These are phyloP conservation scores for Isabelozyma gotoi DNA, from an alignment of 805 yeast genomes.

Conservation along the genomic window DNA sequence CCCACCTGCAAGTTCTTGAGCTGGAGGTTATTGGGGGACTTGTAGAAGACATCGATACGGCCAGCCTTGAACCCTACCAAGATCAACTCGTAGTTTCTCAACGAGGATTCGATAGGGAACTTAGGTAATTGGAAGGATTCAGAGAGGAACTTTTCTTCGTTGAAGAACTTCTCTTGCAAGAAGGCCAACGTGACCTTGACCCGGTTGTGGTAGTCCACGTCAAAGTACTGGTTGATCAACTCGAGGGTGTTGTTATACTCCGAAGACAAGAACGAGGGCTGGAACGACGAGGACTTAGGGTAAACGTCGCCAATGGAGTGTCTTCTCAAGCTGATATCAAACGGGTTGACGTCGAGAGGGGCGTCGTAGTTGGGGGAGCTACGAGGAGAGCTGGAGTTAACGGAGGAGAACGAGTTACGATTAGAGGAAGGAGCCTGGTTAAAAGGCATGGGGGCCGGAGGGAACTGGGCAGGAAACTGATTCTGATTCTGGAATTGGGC, in stretches of 20 bases:
- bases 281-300: neutral
- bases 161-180: constrained; percentile 26
- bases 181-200: constrained; percentile 33
- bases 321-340: constrained; percentile 7
- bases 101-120: constrained; percentile 35
- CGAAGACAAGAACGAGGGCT: constrained; percentile 1
- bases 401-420: neutral
- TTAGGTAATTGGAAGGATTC: constrained; percentile 35
- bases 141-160: constrained; percentile 27
- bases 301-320: constrained; percentile 12
- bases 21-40: constrained; percentile 37
- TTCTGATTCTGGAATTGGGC: too few relatives aligned
- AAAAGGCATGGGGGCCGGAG: neutral
- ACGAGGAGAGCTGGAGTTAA: neutral
- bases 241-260: constrained; percentile 10
- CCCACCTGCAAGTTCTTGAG: constrained; percentile 43
- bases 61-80: constrained; percentile 78
- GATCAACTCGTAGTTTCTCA: constrained; percentile 43
- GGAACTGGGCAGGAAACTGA: too few relatives aligned
- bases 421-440: neutral
- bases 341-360: neutral
- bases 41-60: constrained; percentile 72
- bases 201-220: constrained; percentile 36
- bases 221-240: constrained; percentile 34
- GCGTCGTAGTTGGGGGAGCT: neutral